Conservation (phyloP, 1,284 basidiomycete genomes). For the Ustanciosporium gigantosporum region DNA sequence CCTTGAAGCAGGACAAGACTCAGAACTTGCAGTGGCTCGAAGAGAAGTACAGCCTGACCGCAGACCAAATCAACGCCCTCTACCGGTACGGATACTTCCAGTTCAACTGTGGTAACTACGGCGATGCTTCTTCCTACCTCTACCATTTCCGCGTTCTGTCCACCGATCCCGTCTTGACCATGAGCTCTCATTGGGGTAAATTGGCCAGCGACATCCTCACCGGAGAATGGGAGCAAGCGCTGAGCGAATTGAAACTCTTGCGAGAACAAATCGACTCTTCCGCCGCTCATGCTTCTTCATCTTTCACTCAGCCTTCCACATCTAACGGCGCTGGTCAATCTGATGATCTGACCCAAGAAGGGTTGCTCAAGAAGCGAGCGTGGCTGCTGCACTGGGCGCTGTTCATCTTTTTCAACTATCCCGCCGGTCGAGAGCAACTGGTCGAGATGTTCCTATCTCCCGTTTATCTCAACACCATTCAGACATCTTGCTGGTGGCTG, state of each 20-base stretch:
- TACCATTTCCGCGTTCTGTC: constrained; percentile 98
- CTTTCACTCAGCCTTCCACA: constrained; percentile 33
- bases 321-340: constrained; percentile 21
- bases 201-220: constrained; percentile 93
- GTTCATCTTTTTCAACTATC: constrained; percentile 98
- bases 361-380: constrained; percentile 86
- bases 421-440: constrained; percentile 84
- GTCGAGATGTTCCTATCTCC: constrained; percentile 95
- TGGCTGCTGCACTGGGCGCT: constrained; percentile 98
- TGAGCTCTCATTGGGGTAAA: constrained; percentile 97
- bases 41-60: constrained; percentile 88
- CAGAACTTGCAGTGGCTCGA: constrained; percentile 93
- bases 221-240: constrained; percentile 89
- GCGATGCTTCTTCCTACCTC: constrained; percentile 91
- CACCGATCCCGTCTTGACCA: constrained; percentile 84
- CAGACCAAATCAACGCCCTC: constrained; percentile 91
- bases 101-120: constrained; percentile 95
- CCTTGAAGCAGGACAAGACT: constrained; percentile 88
- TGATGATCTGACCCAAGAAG: constrained; percentile 62
- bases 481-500: constrained; percentile 92
- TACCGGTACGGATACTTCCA: constrained; percentile 99
- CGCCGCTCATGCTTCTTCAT: constrained; percentile 30
- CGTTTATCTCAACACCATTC: constrained; percentile 96
- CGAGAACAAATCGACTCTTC: constrained; percentile 81
- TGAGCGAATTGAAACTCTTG: constrained; percentile 90